Evolutionary conservation across 1,284 basidiomycete genomes (phyloP).

Genomic region (Moesziomyces sp.): DNA sequence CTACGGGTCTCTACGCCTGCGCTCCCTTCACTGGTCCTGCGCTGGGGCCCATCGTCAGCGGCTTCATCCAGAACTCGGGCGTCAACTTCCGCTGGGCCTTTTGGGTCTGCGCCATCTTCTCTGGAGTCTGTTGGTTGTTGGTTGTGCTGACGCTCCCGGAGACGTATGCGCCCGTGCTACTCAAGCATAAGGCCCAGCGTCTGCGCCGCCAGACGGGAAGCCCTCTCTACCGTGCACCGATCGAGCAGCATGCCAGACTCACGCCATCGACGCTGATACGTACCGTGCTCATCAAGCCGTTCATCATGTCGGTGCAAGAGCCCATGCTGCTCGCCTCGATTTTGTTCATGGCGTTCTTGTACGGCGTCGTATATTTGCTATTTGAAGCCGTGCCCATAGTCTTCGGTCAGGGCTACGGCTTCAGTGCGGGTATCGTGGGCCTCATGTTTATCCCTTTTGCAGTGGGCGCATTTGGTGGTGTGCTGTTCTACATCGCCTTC

Average conservation of each 20-base stretch:
- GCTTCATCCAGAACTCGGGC: constrained; percentile 70
- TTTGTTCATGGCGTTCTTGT: constrained; percentile 81
- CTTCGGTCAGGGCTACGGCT: constrained; percentile 55
- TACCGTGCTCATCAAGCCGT: constrained; percentile 75
- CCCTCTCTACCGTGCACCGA: constrained; percentile 70
- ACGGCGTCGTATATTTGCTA: constrained; percentile 66
- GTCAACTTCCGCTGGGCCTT: constrained; percentile 77
- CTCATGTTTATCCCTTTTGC: constrained; percentile 66
- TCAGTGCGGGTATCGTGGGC: constrained; percentile 53
- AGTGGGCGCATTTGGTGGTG: constrained; percentile 36
- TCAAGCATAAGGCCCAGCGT: constrained; percentile 71
- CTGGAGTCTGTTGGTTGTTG: constrained; percentile 71
- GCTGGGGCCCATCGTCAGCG: constrained; percentile 61
- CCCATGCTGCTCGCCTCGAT: constrained; percentile 80
- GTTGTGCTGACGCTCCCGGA: constrained; percentile 80
- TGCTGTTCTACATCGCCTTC: constrained; percentile 29
- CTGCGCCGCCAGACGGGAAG: constrained; percentile 76
- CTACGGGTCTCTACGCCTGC: constrained; percentile 76
- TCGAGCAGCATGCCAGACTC: constrained; percentile 30
- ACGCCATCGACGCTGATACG: constrained; percentile 69
- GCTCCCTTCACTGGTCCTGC: constrained; percentile 81
- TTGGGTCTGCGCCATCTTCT: constrained; percentile 78
- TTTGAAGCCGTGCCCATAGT: constrained; percentile 65
- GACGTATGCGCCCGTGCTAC: constrained; percentile 74
- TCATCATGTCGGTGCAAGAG: constrained; percentile 73